These are phyloP conservation scores for Echria macrotheca DNA, from an alignment of 495 filamentous ascomycete species.

Conservation along the genomic window DNA sequence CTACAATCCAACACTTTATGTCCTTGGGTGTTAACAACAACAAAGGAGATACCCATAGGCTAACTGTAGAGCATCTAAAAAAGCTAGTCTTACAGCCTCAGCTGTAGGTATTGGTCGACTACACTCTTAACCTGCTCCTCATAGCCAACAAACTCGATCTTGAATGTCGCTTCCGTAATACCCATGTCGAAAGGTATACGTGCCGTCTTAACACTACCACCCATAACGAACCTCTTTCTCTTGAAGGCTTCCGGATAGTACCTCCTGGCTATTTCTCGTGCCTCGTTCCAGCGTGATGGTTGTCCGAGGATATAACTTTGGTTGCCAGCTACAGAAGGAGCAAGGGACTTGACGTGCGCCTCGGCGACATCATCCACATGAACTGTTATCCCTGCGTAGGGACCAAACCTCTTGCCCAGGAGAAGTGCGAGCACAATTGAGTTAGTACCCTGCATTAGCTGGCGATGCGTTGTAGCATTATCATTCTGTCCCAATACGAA, in stretches of 20 bases:
- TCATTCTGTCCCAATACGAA: conserved; percentile 43
- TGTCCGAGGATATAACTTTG: conserved; percentile 33
- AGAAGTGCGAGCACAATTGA: conserved; percentile 31
- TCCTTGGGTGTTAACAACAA: background rate
- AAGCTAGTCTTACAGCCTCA: no score
- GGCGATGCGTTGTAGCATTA: conserved; percentile 24
- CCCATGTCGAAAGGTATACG: conserved; percentile 37
- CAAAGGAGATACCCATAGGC: background rate
- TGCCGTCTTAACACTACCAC: conserved; percentile 31
- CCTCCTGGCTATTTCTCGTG: conserved; percentile 30
- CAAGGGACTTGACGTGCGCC: conserved; percentile 36
- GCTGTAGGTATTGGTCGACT: conserved; percentile 31
- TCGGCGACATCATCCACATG: conserved; percentile 42
- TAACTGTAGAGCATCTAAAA: no score
- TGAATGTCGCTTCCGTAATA: conserved; percentile 40
- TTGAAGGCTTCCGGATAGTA: conserved; percentile 38
- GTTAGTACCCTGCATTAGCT: conserved; percentile 35
- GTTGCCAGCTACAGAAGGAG: conserved; percentile 33
- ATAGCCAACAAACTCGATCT: conserved; percentile 40
- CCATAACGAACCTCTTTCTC: conserved; percentile 31
- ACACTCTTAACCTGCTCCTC: conserved; percentile 44
- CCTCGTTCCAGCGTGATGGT: conserved; percentile 41
- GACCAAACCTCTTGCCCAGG: conserved; percentile 27
- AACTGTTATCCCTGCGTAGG: conserved; percentile 30
- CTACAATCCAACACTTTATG: background rate